phyloP scores from a whole-genome alignment of 2,329 filamentous ascomycete genomes.

The Colletotrichum orchidophilum region DNA sequence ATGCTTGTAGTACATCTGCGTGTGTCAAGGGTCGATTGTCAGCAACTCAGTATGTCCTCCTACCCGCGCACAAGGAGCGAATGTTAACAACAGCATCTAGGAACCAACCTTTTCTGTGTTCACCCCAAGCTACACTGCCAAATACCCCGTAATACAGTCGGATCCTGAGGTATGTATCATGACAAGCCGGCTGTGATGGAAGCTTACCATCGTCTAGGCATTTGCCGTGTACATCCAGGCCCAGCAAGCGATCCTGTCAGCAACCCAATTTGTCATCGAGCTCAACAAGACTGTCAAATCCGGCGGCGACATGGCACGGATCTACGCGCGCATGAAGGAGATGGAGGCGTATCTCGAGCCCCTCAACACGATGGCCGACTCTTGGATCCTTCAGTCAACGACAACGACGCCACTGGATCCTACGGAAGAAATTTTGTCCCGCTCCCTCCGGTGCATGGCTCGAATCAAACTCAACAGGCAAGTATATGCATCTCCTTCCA shows the following conservation, averaged over 20 bases:
- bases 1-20: constrained; percentile 52
- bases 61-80: background rate
- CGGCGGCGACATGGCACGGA: constrained; percentile 48
- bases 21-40: constrained; percentile 60
- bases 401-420: constrained; percentile 47
- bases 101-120: constrained; percentile 54
- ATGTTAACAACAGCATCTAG: constrained; percentile 39
- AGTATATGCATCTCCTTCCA: background rate
- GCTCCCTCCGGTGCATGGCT: constrained; percentile 56
- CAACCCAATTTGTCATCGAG: constrained; percentile 58
- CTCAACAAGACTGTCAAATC: constrained; percentile 52
- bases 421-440: constrained; percentile 51
- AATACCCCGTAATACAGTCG: constrained; percentile 49
- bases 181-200: background rate
- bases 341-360: constrained; percentile 50
- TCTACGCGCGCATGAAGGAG: constrained; percentile 52
- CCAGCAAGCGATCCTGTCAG: constrained; percentile 57
- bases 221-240: constrained; percentile 55
- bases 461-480: constrained; percentile 61
- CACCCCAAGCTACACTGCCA: constrained; percentile 55
- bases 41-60: constrained; percentile 53
- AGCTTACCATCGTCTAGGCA: constrained; percentile 42
- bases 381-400: constrained; percentile 45
- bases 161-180: constrained; percentile 50
- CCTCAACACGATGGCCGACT: constrained; percentile 46